phyloP scores from a whole-genome alignment of 23 red algal genomes.

The Gracilaria caudata region DNA sequence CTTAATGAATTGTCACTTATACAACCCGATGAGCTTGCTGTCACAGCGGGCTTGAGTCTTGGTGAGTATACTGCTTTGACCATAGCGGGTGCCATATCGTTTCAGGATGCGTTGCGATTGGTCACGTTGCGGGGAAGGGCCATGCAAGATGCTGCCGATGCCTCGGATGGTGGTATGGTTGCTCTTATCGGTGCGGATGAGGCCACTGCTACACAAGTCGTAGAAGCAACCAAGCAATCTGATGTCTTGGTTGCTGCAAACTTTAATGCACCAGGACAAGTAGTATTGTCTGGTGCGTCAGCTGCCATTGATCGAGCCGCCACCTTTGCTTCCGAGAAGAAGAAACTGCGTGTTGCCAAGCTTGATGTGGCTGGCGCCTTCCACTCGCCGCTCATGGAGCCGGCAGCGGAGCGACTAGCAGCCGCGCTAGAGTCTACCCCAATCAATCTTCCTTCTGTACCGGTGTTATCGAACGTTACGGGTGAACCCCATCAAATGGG shows the following conservation, averaged over 20 bases:
- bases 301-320: conserved; percentile 76
- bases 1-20: conserved; percentile 17
- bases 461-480: conserved; percentile 90
- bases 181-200: conserved; percentile 85
- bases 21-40: conserved; percentile 4
- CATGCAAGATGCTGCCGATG: conserved; percentile 95
- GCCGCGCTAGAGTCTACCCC: conserved; percentile 63
- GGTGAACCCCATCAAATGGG: conserved; percentile 65
- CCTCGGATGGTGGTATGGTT: conserved; percentile 86
- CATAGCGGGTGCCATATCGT: conserved; percentile 81
- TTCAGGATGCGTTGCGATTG: conserved; percentile 83
- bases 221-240: conserved; percentile 18
- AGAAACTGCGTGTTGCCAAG: conserved; percentile 72
- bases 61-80: conserved; percentile 97
- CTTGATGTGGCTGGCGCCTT: conserved; percentile 95
- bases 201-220: conserved; percentile 39
- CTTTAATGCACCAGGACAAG: conserved; percentile 95
- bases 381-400: conserved; percentile 96
- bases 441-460: conserved; percentile 63
- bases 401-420: conserved; percentile 74
- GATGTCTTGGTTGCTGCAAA: conserved; percentile 93
- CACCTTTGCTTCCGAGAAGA: conserved; percentile 59
- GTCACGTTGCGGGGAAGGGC: conserved; percentile 89
- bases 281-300: conserved; percentile 87
- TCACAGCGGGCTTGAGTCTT: conserved; percentile 85